Conservation (phyloP, 2,329 filamentous ascomycete genomes). For the Penicillium corylophilum region DNA sequence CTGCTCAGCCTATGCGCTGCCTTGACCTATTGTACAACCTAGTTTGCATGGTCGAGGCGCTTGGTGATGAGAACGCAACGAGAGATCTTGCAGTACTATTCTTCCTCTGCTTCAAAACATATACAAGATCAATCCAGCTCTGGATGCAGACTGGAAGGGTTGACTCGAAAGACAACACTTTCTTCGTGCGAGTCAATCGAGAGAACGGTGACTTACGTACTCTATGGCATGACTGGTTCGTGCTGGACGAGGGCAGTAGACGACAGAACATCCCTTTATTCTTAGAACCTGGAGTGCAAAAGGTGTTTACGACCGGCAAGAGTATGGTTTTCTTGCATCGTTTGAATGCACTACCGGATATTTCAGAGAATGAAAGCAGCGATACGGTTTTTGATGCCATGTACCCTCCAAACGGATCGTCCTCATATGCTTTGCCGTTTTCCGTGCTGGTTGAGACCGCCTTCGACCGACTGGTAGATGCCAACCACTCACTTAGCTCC, state of each 20-base stretch:
- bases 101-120: constrained; percentile 77
- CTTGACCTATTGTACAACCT: constrained; percentile 75
- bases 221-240: constrained; percentile 75
- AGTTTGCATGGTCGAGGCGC: constrained; percentile 67
- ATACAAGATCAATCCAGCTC: constrained; percentile 71
- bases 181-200: constrained; percentile 68
- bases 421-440: constrained; percentile 38
- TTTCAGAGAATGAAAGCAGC: constrained; percentile 30
- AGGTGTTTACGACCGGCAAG: constrained; percentile 85
- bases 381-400: constrained; percentile 32
- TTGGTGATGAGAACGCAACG: constrained; percentile 63
- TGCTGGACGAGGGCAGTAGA: constrained; percentile 59
- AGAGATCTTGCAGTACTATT: constrained; percentile 67
- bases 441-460: constrained; percentile 69
- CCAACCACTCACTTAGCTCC: constrained; percentile 70
- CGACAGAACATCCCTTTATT: constrained; percentile 71
- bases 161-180: constrained; percentile 63
- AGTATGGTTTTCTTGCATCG: constrained; percentile 80
- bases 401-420: constrained; percentile 40
- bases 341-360: constrained; percentile 52
- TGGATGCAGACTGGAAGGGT: constrained; percentile 86
- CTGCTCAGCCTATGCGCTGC: constrained; percentile 63
- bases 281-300: constrained; percentile 64
- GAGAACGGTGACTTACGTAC: constrained; percentile 59
- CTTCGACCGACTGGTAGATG: constrained; percentile 74